Base-by-base conservation (phyloP, 1,284 basidiomycete species). In the Trichosporon sp. region DNA sequence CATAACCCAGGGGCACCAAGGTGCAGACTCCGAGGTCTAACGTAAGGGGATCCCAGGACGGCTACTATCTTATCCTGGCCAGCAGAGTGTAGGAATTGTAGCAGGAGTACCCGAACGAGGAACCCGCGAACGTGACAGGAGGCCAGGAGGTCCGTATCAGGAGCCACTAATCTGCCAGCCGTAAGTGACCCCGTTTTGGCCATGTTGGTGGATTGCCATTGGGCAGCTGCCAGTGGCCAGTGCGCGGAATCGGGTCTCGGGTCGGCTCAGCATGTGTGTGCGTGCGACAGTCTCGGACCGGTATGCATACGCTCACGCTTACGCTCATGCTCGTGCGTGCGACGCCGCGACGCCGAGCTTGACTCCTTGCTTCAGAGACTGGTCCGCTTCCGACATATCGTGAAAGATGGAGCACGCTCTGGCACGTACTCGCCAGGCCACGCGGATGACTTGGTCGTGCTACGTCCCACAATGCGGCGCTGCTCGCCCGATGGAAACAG, bases 221-320 rank as follows among this genome's bases (percentile, higher is more conserved):
- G 51, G 51, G 19, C 51, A 21, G 51, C 51, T 10, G 21, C 3
- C 5, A 6, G 21, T 26, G 26, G 26, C 26, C 26, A 26, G 26
- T 26, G 26, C 51, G 51, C 51, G 51, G 51, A 54, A 26, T 26
- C 51, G 51, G 51, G 51, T 54, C 51, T 26, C 51, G 51, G 51
- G 51, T 54, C 51, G 19, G 51, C 51, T 26, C 48, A 19, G n/a
- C 26, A 26, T 37, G 35, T 10, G 35, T 37, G 35, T 37, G 35
- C 16, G 48, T 19, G 48, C n/a, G 48, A 51, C n/a, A 54, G 51
- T 54, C 21, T 54, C 51, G 51, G 51, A 7, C 19, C 51, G 8
- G 19, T 54, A 54, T 54, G 51, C 51, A 21, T 54, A 54, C 19
- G 48, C 48, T 7, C n/a, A 2, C n/a, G 48, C 48, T 8, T 54